These are phyloP conservation scores for Hyphodiscus sp. DNA, from an alignment of 2,329 filamentous ascomycete species.

Conservation along the genomic window DNA sequence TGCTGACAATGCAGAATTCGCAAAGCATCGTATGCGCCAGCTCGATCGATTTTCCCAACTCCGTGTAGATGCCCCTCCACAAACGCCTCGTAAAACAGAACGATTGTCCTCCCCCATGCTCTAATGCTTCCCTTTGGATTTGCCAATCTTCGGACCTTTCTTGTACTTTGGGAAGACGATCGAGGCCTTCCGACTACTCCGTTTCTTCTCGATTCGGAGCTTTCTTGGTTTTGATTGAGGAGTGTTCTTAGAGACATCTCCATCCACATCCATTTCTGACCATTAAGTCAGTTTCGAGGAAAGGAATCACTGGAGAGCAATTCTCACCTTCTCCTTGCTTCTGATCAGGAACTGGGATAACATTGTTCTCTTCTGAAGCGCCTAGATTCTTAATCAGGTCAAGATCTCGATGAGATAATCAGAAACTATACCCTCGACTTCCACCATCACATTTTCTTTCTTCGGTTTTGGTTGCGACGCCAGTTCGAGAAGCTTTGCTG, in stretches of 20 bases:
- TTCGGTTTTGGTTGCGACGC: slow-evolving; percentile 68
- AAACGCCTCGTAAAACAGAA: background rate
- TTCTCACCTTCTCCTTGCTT: slow-evolving; percentile 23
- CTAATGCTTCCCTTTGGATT: slow-evolving; percentile 20
- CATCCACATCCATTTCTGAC: slow-evolving; percentile 53
- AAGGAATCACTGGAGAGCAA: background rate
- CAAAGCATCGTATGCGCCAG: background rate
- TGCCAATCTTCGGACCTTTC: slow-evolving; percentile 40
- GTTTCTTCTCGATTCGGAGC: slow-evolving; percentile 52
- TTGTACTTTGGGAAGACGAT: slow-evolving; percentile 57
- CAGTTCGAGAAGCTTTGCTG: slow-evolving; percentile 77
- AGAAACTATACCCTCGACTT: slow-evolving; percentile 27
- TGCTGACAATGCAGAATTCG: background rate
- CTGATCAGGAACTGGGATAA: slow-evolving; percentile 9
- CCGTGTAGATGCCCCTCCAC: slow-evolving; percentile 6
- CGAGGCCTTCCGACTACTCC: slow-evolving; percentile 42
- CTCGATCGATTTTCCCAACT: background rate
- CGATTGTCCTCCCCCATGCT: background rate
- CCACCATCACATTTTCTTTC: slow-evolving; percentile 44
- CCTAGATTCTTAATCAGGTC: slow-evolving; percentile 13
- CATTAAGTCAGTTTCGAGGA: background rate
- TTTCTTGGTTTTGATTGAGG: slow-evolving; percentile 34
- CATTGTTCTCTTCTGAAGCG: slow-evolving; percentile 12
- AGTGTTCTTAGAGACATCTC: slow-evolving; percentile 31
- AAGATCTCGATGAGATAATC: background rate